Evolutionary conservation across 1,284 basidiomycete genomes (phyloP).

Genomic region (Wolfiporia cocos): DNA sequence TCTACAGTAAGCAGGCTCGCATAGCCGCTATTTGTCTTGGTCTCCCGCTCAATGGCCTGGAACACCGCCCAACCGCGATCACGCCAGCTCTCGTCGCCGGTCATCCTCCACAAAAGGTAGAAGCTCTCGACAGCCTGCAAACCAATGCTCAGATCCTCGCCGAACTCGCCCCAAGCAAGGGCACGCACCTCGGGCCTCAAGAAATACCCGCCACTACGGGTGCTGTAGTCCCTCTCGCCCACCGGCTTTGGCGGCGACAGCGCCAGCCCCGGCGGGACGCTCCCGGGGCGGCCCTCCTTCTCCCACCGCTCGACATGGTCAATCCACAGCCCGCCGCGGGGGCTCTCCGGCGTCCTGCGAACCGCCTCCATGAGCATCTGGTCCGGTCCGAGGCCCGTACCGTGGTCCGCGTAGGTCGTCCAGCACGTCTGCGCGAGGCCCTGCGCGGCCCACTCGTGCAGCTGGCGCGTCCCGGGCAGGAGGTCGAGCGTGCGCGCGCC

Average conservation of each 20-base stretch:
- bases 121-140: slow-evolving; percentile 63
- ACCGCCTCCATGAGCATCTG: slow-evolving; percentile 25
- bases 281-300: slow-evolving; percentile 29
- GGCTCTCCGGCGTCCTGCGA: slow-evolving; percentile 2
- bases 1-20: slow-evolving; percentile 50
- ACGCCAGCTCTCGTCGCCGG: slow-evolving; percentile 63
- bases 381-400: slow-evolving; percentile 59
- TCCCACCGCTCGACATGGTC: slow-evolving; percentile 49
- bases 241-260: slow-evolving; percentile 28
- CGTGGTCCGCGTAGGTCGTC: slow-evolving; percentile 57
- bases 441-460: slow-evolving; percentile 62
- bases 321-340: slow-evolving; percentile 38
- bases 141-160: background rate
- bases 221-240: slow-evolving; percentile 31
- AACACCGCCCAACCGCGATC: slow-evolving; percentile 77
- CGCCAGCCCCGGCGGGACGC: slow-evolving; percentile 47
- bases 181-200: slow-evolving; percentile 57
- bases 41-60: slow-evolving; percentile 55
- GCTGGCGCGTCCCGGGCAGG: slow-evolving; percentile 29
- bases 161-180: background rate
- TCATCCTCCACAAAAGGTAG: slow-evolving; percentile 66
- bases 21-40: slow-evolving; percentile 52
- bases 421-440: slow-evolving; percentile 67
- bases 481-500: slow-evolving; percentile 58
- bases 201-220: slow-evolving; percentile 40